Base-by-base conservation (phyloP, 768 basidiomycete genomes). In the Psilocybe cyanescens region DNA sequence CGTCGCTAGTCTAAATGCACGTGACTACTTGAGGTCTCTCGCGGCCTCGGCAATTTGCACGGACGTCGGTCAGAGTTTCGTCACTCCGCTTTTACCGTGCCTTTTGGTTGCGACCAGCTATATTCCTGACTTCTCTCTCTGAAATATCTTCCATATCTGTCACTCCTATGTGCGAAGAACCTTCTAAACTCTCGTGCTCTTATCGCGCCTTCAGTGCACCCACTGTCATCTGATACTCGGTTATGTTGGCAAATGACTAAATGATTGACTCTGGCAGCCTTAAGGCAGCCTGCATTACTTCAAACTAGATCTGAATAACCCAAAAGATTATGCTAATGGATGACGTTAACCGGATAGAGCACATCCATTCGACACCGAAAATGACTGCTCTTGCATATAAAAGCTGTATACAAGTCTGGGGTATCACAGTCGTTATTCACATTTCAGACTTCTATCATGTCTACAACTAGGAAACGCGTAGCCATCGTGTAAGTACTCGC, bases 401-500 rank as follows among this genome's bases (percentile, higher is more conserved):
- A 8, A 39, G 37, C 8, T 39, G 14, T 44, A 44, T 44, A 44
- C 5, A 14, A n/a, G 41, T 44, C 41, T n/a, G n/a, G 14, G n/a
- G 14, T n/a, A 14, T 4, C 11, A 5, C 4, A 2, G 9, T 28
- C 47, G 28, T 49, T 24, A 24, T 12, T 49, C 31, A 51, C 50
- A 12, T 5, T 31, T 14, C 29, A 29, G 9, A 19, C 17, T 28
- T 30, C 19, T 28, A 47, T 17, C 37, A 55, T 61, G 55, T 29
- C 47, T 33, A 44, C 57, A 4, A 14, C 51, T n/a, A 35, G 39
- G 24, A 68, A 68, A 54, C 64, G 63, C 53, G 57, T 68, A 17
- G 64, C 64, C 8, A 65, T 68, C 39, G 60, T 63, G 67, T 68
- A 37, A 35, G 64, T 64, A n/a, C 19, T 6, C 2, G 41, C 50